phyloP scores from a whole-genome alignment of 768 basidiomycete species.

The Panaeolus papilionaceus region DNA sequence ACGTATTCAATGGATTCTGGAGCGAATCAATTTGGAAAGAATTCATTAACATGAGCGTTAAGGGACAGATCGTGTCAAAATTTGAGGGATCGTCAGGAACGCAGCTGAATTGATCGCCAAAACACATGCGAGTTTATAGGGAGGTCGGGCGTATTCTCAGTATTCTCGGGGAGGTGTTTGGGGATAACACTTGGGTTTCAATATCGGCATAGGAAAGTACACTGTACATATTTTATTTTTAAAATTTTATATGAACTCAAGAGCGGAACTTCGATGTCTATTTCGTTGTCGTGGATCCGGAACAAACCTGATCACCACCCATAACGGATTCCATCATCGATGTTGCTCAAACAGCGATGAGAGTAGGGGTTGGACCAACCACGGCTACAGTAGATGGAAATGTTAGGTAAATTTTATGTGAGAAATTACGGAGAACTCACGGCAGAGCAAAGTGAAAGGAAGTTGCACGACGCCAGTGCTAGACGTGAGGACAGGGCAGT shows the following conservation, averaged over 20 bases:
- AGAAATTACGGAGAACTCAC: background rate
- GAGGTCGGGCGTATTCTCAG: too few species aligned
- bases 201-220: too few species aligned
- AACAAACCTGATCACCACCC: too few species aligned
- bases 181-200: too few species aligned
- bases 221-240: too few species aligned
- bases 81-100: background rate
- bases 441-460: background rate
- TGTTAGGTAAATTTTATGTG: background rate
- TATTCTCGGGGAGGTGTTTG: too few species aligned
- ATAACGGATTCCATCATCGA: background rate
- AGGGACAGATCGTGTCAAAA: background rate
- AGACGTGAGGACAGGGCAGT: background rate
- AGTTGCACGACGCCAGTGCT: background rate
- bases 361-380: background rate
- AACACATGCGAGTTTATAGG: background rate
- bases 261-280: too few species aligned
- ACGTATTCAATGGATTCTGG: background rate
- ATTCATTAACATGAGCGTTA: background rate
- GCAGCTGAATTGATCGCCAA: background rate
- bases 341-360: background rate
- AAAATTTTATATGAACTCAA: too few species aligned
- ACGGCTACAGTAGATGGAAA: background rate
- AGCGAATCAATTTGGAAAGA: background rate
- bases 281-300: too few species aligned